Base-by-base conservation (phyloP, 495 filamentous ascomycete species). In the Astrocystis sublimbata region DNA sequence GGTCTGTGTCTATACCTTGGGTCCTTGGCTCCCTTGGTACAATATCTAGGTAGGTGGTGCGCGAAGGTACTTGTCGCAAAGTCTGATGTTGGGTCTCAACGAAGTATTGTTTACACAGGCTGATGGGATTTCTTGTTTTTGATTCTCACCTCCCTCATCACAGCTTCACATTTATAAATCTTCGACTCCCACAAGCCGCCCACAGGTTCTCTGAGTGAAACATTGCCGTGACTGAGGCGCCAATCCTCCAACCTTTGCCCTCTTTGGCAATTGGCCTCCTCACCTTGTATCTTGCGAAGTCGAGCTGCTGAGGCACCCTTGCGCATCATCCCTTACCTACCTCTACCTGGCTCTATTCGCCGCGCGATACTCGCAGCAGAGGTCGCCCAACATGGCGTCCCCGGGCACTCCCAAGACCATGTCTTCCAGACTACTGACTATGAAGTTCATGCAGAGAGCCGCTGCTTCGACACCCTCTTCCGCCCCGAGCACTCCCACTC, bases 361-460 rank as follows among this genome's bases (percentile, higher is more conserved):
- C 8, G 30, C 28, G 19, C 4, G 41, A 56, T n/a, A 38, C 21
- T 45, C 17, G 19, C 45, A 59, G 17, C 42, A 36, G 43, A 19
- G 17, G 28, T 41, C 38, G 12, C 51, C 56, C 61, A 70, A 58
- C 52, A 80, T 80, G 74, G 65, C 72, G 43, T 71, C 78, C 31
- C 71, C 62, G 63, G 69, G 70, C 30, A 70, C 78, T 65, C 65
- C 78, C 28, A 96, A 96, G 77, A 79, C 79, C 9, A 94, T 96
- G 89, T 97, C 93, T 62, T 93, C 91, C 2, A 86, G 92, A 56
- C 85, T 97, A 19, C 78, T 96, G 68, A 96, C 90, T 24, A 97
- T 97, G 93, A 97, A 97, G 85, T 98, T 98, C 75, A 98, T 98
- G 94, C 94, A 97, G 83, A 86, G 94, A 65, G 89, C 90, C 52